Conservation (phyloP, 2,329 filamentous ascomycete species). For the Apiospora aurea region DNA sequence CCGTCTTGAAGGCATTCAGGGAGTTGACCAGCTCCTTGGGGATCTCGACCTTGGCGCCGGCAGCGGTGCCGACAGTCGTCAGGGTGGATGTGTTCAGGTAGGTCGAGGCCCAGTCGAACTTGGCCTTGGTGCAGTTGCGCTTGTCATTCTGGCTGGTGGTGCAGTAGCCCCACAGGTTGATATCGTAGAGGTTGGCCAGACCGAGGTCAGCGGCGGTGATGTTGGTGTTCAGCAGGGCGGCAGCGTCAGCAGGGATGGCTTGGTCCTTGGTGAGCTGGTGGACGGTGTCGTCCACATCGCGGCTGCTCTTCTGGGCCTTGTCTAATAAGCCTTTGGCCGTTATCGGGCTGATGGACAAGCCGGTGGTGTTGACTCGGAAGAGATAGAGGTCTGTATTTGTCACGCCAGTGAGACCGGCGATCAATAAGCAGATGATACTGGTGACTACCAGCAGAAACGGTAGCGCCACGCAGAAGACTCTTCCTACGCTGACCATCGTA, state of each 20-base stretch:
- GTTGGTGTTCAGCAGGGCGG: slow-evolving; percentile 46
- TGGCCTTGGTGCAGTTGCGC: slow-evolving; percentile 72
- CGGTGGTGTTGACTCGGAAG: slow-evolving; percentile 67
- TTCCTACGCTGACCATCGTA: slow-evolving; percentile 66
- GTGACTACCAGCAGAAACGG: slow-evolving; percentile 83
- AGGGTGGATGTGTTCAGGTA: slow-evolving; percentile 72
- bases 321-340: slow-evolving; percentile 38
- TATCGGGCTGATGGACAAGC: slow-evolving; percentile 61
- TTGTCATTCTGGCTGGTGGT: slow-evolving; percentile 62
- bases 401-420: slow-evolving; percentile 63
- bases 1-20: slow-evolving; percentile 75
- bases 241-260: slow-evolving; percentile 23
- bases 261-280: slow-evolving; percentile 29
- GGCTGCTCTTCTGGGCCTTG: not conserved
- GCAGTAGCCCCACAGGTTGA: slow-evolving; percentile 91
- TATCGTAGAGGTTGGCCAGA: slow-evolving; percentile 78
- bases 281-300: slow-evolving; percentile 8
- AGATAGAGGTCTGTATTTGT: slow-evolving; percentile 63
- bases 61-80: slow-evolving; percentile 56
- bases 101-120: slow-evolving; percentile 80
- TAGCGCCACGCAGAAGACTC: slow-evolving; percentile 85
- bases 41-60: slow-evolving; percentile 66
- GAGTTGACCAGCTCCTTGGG: slow-evolving; percentile 71
- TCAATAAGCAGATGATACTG: slow-evolving; percentile 73
- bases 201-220: slow-evolving; percentile 65